Conservation (phyloP, 331 rosid genomes). For the Pyrus hybrid region DNA sequence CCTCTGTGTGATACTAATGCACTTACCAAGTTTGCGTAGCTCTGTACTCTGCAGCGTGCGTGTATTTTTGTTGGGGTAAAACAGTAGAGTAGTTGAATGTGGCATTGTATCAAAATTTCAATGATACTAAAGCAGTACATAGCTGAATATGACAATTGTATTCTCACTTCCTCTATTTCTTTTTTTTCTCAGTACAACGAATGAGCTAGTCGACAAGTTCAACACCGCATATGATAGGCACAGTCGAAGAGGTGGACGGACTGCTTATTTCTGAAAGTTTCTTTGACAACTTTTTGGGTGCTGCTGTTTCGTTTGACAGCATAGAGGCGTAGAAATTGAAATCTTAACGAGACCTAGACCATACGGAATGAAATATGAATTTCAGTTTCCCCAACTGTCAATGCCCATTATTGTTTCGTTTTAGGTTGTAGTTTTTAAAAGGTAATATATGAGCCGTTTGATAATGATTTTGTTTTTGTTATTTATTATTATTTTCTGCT, state of each 20-base stretch:
- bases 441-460: too few relatives aligned
- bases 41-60: background rate
- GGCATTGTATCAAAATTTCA: background rate
- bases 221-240: conserved; percentile 86
- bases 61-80: too few relatives aligned
- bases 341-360: background rate
- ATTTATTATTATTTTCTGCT: too few relatives aligned
- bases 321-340: background rate
- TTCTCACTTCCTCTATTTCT: background rate
- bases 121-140: too few relatives aligned
- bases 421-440: too few relatives aligned
- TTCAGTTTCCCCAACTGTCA: background rate
- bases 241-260: conserved; percentile 84
- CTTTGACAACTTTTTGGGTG: background rate
- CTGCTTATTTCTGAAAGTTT: conserved; percentile 61
- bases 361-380: background rate
- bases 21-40: background rate
- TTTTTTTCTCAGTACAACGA: conserved; percentile 50
- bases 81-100: background rate
- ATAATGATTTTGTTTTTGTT: too few relatives aligned
- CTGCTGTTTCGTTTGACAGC: background rate
- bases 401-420: too few relatives aligned
- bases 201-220: conserved; percentile 89
- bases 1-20: background rate
- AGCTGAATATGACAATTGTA: too few relatives aligned